Evolutionary conservation across 2,329 filamentous ascomycete species (phyloP).

Genomic region (Xylaria sp.): DNA sequence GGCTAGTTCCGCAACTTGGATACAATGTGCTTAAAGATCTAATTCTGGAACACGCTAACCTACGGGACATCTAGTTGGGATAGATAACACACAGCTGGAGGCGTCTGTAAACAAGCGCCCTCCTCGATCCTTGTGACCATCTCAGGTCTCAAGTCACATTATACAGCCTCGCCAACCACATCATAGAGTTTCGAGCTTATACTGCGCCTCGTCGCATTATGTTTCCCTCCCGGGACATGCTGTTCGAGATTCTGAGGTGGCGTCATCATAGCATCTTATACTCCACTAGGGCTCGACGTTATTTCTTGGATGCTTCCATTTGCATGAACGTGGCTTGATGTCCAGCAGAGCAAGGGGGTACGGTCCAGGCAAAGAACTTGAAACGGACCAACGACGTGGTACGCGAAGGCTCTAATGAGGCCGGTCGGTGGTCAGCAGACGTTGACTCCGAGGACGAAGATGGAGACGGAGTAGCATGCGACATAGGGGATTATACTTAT

Average conservation of each 20-base stretch:
- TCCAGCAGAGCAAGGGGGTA: background rate
- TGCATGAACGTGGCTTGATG: constrained; percentile 26
- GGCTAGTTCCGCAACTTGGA: background rate
- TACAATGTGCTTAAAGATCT: background rate
- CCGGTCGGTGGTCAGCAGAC: constrained; percentile 15
- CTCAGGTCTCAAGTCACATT: constrained; percentile 23
- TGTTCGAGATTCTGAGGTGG: background rate
- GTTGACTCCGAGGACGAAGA: constrained; percentile 2
- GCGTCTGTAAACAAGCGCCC: constrained; percentile 1
- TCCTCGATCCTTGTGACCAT: constrained; percentile 8
- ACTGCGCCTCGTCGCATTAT: constrained; percentile 22
- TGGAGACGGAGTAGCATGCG: background rate
- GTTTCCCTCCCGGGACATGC: constrained; percentile 9
- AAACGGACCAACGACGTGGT: background rate
- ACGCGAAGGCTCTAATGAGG: background rate
- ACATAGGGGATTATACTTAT: constrained; percentile 7
- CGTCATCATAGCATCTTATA: constrained; percentile 4
- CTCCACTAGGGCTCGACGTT: constrained; percentile 1
- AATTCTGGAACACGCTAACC: constrained; percentile 12
- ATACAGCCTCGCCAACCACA: constrained; percentile 24
- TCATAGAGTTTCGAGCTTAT: constrained; percentile 8
- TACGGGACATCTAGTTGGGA: background rate
- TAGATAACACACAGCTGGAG: background rate
- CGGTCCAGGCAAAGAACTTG: background rate
- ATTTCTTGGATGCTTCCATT: constrained; percentile 24